Base-by-base conservation (phyloP, 495 filamentous ascomycete genomes). In the Aspergillus egyptiacus region DNA sequence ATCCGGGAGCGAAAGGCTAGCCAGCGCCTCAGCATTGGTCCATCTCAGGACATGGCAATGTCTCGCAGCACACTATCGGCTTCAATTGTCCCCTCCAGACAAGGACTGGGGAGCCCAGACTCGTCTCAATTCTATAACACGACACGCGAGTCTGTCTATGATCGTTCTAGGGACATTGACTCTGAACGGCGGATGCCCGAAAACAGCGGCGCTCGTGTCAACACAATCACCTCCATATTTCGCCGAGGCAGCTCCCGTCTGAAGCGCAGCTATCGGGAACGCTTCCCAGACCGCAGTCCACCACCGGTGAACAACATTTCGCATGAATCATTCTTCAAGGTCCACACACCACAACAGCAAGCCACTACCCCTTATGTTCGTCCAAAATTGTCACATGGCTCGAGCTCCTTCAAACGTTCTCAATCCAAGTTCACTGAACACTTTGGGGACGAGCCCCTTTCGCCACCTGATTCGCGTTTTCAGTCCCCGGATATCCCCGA, bases 381-480 rank as follows among this genome's bases (percentile, higher is more conserved):
- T 13, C 71, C 76, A 0, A 67, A 73, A 50, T 63, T 58, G 30
- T 69, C 68, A 50, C 65, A 65, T 34, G 70, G 69, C 28, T 75
- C 78, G 7, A 77, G 74, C 10, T 75, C 74, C 1, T 80, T 89
- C 6, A 80, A 82, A 51, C 83, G 89, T 23, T 87, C 88, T 3
- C 86, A 86, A 67, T 95, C 89, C 33, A 91, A 88, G 37, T 96
- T 96, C 72, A 80, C 83, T n/a, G 90, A 96, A 64, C 89, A 95
- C 62, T 78, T 96, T 13, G 89, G 87, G 14, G 90, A 95, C 56
- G 73, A 88, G 23, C 86, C 88, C 2, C 61, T 90, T 14, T 91
- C 88, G 14, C 87, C 87, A 7, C 83, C 89, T 4, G 85, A 86
- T 43, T 94, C 90, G 1, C 75, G 86, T 32, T 60, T 91, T 24